Percentiles rank a stretch among this genome's conserved stretches.
Evolutionary conservation across 257 asterid species (phyloP).

Genomic region (Nicotiana otophora): DNA sequence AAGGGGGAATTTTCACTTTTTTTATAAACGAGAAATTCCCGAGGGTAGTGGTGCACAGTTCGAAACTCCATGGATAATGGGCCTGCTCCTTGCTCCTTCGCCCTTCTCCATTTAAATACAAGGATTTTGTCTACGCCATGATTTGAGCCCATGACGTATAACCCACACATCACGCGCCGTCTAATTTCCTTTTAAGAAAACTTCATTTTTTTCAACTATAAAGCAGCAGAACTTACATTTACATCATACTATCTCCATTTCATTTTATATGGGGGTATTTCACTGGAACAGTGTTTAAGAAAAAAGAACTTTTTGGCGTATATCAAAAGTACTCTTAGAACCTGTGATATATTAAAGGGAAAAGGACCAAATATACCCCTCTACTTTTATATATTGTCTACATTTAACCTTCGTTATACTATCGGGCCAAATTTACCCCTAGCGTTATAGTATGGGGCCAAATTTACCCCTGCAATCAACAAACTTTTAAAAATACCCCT

Average conservation of each 20-base stretch:
- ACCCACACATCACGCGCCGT: neutral
- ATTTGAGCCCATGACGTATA: neutral
- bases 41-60: neutral
- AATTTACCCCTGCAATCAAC: no score
- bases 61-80: neutral
- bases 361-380: no score
- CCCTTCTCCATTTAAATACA: neutral
- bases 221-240: neutral
- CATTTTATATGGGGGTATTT: neutral
- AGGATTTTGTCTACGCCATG: neutral
- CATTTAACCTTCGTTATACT: no score
- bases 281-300: neutral
- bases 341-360: neutral
- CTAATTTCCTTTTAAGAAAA: no score
- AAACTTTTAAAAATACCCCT: no score
- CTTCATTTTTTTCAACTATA: neutral
- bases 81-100: neutral
- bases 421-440: no score
- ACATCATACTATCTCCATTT: neutral
- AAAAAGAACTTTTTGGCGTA: no score
- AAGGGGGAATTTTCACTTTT: neutral
- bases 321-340: neutral
- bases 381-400: no score
- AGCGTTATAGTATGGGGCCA: no score
- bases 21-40: neutral